Base-by-base conservation (phyloP, 176 grass and related monocot species). In the Paspalum notatum region DNA sequence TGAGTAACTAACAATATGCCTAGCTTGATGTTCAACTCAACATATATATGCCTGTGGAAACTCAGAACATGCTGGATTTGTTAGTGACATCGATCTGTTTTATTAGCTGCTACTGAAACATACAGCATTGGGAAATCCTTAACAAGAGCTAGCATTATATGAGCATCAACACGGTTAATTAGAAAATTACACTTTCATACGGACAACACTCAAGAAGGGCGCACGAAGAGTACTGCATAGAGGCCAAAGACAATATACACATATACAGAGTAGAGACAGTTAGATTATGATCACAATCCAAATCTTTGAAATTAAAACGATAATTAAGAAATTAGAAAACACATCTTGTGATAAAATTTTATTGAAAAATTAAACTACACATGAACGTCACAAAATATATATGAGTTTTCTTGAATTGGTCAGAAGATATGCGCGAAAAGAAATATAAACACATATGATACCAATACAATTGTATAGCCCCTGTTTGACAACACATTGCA, bases 381-480 rank as follows among this genome's bases (percentile, higher is more conserved):
- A 10, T 21, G 12, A n/a, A 39, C 21, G 53, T 82, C 46, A 74
- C 69, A 74, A 44, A 64, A 12, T 26, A 45, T 46, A 14, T 43
- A 22, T 11, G 14, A 41, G 12, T 15, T n/a, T n/a, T n/a, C n/a
- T n/a, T n/a, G n/a, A n/a, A n/a, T n/a, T n/a, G n/a, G n/a, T n/a
- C n/a, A n/a, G n/a, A n/a, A n/a, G n/a, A n/a, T n/a, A n/a, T n/a
- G n/a, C n/a, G n/a, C n/a, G n/a, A 64, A 46, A 13, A 9, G 39
- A 57, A 56, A 10, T 44, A 7, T 66, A 55, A 83, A 55, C 60
- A 67, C 71, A 83, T 75, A 83, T 27, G 62, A 83, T 83, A 55
- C 9, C 22, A 67, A 46, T 8, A 48, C 4, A 64, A 12, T 56
- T 12, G 27, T 26, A 63, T 12, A 43, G n/a, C 0, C 4, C 17